Conservation (phyloP, 257 asterid genomes). For the Nicotiana paniculata region DNA sequence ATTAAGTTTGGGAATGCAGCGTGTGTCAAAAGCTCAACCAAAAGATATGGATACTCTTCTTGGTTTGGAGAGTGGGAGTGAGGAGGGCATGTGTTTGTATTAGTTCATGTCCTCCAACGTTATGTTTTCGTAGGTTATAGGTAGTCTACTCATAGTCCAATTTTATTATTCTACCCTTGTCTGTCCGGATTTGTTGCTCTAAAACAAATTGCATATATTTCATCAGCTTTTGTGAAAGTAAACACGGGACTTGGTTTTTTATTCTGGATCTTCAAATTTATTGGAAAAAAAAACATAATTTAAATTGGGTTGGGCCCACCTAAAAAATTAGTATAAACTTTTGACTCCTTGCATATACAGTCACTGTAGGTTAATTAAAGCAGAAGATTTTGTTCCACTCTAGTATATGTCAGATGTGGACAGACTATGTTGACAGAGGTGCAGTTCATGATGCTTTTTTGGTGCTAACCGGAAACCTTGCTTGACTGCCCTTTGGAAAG, state of each 20-base stretch:
- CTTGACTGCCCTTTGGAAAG: not conserved
- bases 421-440: not conserved
- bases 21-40: not conserved
- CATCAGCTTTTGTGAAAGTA: not conserved
- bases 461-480: not conserved
- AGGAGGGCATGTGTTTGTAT: not conserved
- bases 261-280: not conserved
- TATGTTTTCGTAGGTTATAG: not conserved
- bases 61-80: not conserved
- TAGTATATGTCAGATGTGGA: not conserved
- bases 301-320: not conserved
- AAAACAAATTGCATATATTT: not conserved
- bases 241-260: not conserved
- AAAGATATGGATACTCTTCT: not conserved
- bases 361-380: not conserved
- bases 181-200: not conserved
- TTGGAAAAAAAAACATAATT: not conserved
- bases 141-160: not conserved
- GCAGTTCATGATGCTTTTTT: not conserved
- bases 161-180: not conserved
- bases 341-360: not conserved
- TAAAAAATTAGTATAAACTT: not conserved
- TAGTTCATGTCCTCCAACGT: not conserved
- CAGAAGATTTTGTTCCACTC: not conserved
- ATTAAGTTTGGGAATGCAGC: conserved; percentile 2